Percentiles rank a stretch among this genome's conserved stretches.
phyloP scores from a whole-genome alignment of 345 rosid species.

The Citrus sinensis region DVS_A1.0 CM039168.1:27140501-27141000 shows the following conservation, averaged over 20 bases:
- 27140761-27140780: slow-evolving; percentile 14
- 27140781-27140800: slow-evolving; percentile 21
- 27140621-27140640: slow-evolving; percentile 34
- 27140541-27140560: slow-evolving; percentile 34
- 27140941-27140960: not conserved
- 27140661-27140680: slow-evolving; percentile 22
- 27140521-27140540: slow-evolving; percentile 18
- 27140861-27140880: slow-evolving; percentile 36
- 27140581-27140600: not conserved
- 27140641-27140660: slow-evolving; percentile 31
- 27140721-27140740: slow-evolving; percentile 21
- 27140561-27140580: slow-evolving; percentile 33
- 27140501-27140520: slow-evolving; percentile 26
- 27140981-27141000: not conserved
- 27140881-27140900: slow-evolving; percentile 25
- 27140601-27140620: slow-evolving; percentile 28
- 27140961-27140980: not conserved
- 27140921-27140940: not conserved
- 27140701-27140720: not conserved
- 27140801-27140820: slow-evolving; percentile 38
- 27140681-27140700: slow-evolving; percentile 33
- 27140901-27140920: not conserved
- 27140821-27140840: slow-evolving; percentile 39
- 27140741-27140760: slow-evolving; percentile 10
- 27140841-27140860: slow-evolving; percentile 23